A percentile compares a stretch with the other conserved stretches of the same genome.
These are phyloP conservation scores for Leishmania arabica DNA, from an alignment of 208 protist genomes.

Conservation along the genomic window DNA sequence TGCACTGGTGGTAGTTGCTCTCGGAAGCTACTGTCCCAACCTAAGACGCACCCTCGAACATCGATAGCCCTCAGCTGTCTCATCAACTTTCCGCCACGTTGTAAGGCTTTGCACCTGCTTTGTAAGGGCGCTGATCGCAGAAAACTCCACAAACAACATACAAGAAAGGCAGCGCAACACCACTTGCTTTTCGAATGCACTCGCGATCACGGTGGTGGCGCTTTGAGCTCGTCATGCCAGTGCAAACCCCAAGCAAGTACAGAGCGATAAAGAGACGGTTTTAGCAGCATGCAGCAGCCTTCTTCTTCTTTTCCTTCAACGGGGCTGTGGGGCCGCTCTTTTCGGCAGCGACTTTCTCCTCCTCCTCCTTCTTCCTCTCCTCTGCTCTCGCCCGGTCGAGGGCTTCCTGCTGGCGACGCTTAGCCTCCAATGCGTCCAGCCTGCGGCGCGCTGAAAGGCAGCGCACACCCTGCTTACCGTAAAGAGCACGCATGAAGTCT, in stretches of 20 bases:
- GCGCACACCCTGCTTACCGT: conserved; percentile 62
- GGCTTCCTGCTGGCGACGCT: conserved; percentile 37
- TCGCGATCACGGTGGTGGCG: background rate
- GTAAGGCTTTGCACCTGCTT: background rate
- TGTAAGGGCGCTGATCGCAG: background rate
- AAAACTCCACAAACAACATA: conserved; percentile 10
- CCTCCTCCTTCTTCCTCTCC: conserved; percentile 20
- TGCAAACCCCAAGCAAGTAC: background rate
- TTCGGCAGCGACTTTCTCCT: conserved; percentile 6
- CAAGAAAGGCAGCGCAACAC: conserved; percentile 9
- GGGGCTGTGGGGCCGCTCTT: background rate
- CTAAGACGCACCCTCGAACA: background rate
- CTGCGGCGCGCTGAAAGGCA: conserved; percentile 58
- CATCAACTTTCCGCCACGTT: background rate
- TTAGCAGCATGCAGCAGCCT: conserved; percentile 56
- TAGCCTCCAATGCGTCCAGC: conserved; percentile 33
- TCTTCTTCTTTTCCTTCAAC: conserved; percentile 42
- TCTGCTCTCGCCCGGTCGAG: background rate
- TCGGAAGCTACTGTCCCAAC: background rate
- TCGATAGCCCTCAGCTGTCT: background rate
- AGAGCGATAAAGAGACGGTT: background rate
- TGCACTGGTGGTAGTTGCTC: background rate
- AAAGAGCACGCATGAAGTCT: conserved; percentile 75
- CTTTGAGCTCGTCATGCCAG: background rate
- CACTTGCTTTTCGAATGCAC: conserved; percentile 2